A percentile compares a stretch with the other conserved stretches of the same genome.
phyloP scores from a whole-genome alignment of 108 stramenopile species.

The Nitzschia palea region DNA sequence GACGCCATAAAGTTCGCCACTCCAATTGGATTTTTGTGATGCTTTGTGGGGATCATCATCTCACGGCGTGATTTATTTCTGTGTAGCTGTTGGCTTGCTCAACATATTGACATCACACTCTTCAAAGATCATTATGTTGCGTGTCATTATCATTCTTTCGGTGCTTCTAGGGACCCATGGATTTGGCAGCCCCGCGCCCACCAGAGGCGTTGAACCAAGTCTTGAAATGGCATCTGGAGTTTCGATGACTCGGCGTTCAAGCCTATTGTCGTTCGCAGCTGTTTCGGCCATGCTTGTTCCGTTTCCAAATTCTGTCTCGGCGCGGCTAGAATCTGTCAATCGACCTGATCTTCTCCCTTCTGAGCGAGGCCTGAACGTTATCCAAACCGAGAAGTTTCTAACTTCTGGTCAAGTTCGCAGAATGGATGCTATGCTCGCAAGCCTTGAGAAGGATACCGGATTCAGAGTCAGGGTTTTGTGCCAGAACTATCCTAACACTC shows the following conservation, averaged over 20 bases:
- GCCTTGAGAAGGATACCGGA: conserved; percentile 77
- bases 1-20: too few relatives aligned
- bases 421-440: conserved; percentile 62
- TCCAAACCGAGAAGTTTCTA: conserved; percentile 83
- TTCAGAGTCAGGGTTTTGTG: conserved; percentile 77
- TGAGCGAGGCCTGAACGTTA: conserved; percentile 69
- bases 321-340: conserved; percentile 84
- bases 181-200: too few relatives aligned
- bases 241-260: background rate
- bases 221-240: background rate
- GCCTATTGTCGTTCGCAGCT: conserved; percentile 13
- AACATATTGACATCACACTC: too few relatives aligned
- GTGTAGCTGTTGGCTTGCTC: too few relatives aligned
- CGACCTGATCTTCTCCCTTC: conserved; percentile 80
- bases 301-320: conserved; percentile 38
- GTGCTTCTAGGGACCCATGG: too few relatives aligned
- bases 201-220: too few relatives aligned
- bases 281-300: conserved; percentile 45
- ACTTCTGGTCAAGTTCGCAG: conserved; percentile 80
- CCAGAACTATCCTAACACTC: conserved; percentile 85
- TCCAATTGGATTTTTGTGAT: too few relatives aligned
- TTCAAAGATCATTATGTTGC: too few relatives aligned
- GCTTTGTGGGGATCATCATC: too few relatives aligned
- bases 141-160: too few relatives aligned
- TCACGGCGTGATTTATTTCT: too few relatives aligned